These are phyloP conservation scores for Calonectria ilicicola DNA, from an alignment of 2,329 filamentous ascomycete genomes.

Conservation along the genomic window DNA sequence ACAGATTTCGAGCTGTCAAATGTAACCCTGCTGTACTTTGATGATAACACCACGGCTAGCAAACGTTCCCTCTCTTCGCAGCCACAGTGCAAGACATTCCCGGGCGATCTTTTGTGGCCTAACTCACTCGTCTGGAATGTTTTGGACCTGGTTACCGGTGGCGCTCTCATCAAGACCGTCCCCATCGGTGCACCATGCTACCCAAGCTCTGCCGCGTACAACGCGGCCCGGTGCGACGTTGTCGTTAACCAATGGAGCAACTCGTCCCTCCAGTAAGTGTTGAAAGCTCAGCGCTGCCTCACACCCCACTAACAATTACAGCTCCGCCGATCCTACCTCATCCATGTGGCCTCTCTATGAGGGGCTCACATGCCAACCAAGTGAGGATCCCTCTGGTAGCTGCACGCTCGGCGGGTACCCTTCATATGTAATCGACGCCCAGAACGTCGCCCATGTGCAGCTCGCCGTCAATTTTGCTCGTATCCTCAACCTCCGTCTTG, in stretches of 20 bases:
- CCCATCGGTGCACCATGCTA: slow-evolving; percentile 50
- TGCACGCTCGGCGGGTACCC: slow-evolving; percentile 58
- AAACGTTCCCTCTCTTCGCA: neutral
- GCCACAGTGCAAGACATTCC: slow-evolving; percentile 48
- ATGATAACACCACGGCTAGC: neutral
- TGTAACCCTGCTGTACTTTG: slow-evolving; percentile 27
- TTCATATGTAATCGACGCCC: slow-evolving; percentile 55
- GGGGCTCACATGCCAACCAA: slow-evolving; percentile 51
- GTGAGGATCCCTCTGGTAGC: slow-evolving; percentile 24
- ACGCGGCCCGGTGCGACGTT: slow-evolving; percentile 42
- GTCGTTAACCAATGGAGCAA: slow-evolving; percentile 44
- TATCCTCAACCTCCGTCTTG: slow-evolving; percentile 57
- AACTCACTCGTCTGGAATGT: slow-evolving; percentile 44
- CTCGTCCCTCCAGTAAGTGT: slow-evolving; percentile 38
- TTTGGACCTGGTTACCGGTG: slow-evolving; percentile 49
- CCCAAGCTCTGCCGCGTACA: slow-evolving; percentile 34
- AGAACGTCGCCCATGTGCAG: slow-evolving; percentile 58
- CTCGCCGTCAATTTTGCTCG: slow-evolving; percentile 61
- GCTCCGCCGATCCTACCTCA: slow-evolving; percentile 52
- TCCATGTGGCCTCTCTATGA: slow-evolving; percentile 55
- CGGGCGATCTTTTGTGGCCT: slow-evolving; percentile 48
- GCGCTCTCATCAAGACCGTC: slow-evolving; percentile 47
- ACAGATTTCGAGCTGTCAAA: slow-evolving; percentile 26
- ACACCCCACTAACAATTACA: slow-evolving; percentile 10
- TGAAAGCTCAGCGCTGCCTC: no score